A percentile compares a stretch with the other conserved stretches of the same genome.
Evolutionary conservation across 495 filamentous ascomycete species (phyloP).

Genomic region (Penicillium verhagenii): DNA sequence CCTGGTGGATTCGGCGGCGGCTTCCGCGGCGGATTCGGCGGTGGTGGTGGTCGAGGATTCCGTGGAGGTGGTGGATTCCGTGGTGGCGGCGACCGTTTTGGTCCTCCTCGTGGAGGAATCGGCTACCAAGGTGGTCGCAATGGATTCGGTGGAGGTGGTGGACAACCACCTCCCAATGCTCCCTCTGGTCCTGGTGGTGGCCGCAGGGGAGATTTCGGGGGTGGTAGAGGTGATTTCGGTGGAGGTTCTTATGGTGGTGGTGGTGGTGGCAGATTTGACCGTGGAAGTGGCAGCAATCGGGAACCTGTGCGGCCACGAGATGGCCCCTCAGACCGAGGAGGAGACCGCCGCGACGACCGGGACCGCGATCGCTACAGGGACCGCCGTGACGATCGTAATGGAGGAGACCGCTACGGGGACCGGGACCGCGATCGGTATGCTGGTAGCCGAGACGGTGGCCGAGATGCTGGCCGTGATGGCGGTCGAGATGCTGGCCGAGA

Average conservation of each 20-base stretch:
- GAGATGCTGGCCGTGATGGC: neutral
- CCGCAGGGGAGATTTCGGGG: conserved; percentile 49
- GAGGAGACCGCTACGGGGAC: conserved; percentile 19
- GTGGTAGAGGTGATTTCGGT: conserved; percentile 47
- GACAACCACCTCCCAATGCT: conserved; percentile 70
- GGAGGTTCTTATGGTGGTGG: conserved; percentile 22
- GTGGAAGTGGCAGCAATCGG: conserved; percentile 54
- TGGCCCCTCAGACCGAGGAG: conserved; percentile 48
- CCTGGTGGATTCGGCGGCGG: conserved; percentile 67
- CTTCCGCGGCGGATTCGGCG: conserved; percentile 59
- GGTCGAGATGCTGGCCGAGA: neutral
- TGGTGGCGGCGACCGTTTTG: conserved; percentile 63
- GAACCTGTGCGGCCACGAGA: conserved; percentile 54
- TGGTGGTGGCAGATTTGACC: conserved; percentile 48
- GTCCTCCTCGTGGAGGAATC: conserved; percentile 57
- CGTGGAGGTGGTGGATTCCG: conserved; percentile 61
- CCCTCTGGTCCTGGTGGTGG: conserved; percentile 76
- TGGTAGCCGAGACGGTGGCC: conserved; percentile 37
- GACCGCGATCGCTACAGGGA: conserved; percentile 57
- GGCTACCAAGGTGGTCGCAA: conserved; percentile 61
- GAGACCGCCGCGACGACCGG: conserved; percentile 59
- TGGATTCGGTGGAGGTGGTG: conserved; percentile 59
- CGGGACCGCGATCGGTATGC: conserved; percentile 39
- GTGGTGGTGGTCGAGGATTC: conserved; percentile 44
- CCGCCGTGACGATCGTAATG: conserved; percentile 24